phyloP scores from a whole-genome alignment of 148 eudicot genomes.

The Rheum nobile region DNA sequence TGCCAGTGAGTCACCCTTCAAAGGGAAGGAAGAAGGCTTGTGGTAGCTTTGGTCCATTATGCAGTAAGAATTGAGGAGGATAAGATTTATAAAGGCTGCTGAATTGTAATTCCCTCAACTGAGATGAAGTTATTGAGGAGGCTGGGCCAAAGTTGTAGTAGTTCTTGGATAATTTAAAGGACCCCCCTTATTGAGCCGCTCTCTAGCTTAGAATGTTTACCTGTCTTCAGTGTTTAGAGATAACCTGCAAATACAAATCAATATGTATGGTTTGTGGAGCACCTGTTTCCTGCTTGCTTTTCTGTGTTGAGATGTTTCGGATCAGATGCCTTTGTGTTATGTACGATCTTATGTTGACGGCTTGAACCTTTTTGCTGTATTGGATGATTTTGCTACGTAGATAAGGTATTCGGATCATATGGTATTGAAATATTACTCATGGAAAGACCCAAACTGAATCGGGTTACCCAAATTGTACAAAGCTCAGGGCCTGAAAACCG shows the following conservation, averaged over 20 bases:
- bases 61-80: neutral
- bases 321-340: too few relatives aligned
- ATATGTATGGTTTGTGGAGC: neutral
- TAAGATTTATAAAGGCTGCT: neutral
- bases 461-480: too few relatives aligned
- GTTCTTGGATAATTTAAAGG: neutral
- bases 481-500: too few relatives aligned
- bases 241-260: neutral
- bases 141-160: neutral
- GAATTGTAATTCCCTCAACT: neutral
- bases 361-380: too few relatives aligned
- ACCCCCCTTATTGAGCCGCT: neutral
- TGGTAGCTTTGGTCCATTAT: neutral
- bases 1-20: neutral
- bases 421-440: too few relatives aligned
- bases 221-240: neutral
- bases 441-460: too few relatives aligned
- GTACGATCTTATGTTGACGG: too few relatives aligned
- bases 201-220: neutral
- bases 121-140: neutral
- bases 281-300: too few relatives aligned
- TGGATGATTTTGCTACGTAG: too few relatives aligned
- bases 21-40: neutral
- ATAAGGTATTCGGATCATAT: too few relatives aligned
- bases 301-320: too few relatives aligned